Base-by-base conservation (phyloP, 108 stramenopile species). In the Skeletonema grethae region DNA sequence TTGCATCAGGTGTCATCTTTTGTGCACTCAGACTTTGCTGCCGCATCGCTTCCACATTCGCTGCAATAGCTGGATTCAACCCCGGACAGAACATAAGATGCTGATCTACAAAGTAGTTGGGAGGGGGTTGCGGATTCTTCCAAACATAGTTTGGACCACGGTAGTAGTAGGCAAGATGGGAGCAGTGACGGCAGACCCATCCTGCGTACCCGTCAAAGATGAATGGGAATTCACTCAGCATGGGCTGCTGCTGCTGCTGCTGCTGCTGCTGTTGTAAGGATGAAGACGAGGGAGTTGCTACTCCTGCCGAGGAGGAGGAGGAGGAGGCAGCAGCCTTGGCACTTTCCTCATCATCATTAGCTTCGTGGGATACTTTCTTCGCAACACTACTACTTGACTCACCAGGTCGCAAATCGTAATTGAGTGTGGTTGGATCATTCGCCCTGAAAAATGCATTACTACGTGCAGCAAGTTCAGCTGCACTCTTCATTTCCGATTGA, bases 81-180 rank as follows among this genome's bases (percentile, higher is more conserved):
- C 80, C 80, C 5, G 63, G 80, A 63, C 80, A 81, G 36, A 71
- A 64, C 12, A 53, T 57, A 63, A 81, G 56, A 62, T 81, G 80
- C 9, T 24, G 35, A 63, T 81, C 80, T 0, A 81, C 80, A 60
- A 75, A 81, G 3, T 69, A 55, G 68, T 81, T 81, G 7, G 80
- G 69, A 57, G 80, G 80, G 3, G 80, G 72, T 13, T 75, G 73
- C 1, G 73, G 43, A 61, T 61, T 66, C 57, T 75, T 73, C 80
- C 80, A 81, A 31, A 81, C 69, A n/a, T 81, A 71, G 53, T 81
- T 81, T 59, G 31, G 57, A 24, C 80, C 80, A 29, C 80, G 80
- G 22, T 75, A 75, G 48, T 71, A 75, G 16, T 69, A 63, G 28
- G 73, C 62, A 20, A 81, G 48, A 61, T 81, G 80, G 7, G 30